Conservation (phyloP, 208 protist genomes). For the Trypanosoma mega region DNA sequence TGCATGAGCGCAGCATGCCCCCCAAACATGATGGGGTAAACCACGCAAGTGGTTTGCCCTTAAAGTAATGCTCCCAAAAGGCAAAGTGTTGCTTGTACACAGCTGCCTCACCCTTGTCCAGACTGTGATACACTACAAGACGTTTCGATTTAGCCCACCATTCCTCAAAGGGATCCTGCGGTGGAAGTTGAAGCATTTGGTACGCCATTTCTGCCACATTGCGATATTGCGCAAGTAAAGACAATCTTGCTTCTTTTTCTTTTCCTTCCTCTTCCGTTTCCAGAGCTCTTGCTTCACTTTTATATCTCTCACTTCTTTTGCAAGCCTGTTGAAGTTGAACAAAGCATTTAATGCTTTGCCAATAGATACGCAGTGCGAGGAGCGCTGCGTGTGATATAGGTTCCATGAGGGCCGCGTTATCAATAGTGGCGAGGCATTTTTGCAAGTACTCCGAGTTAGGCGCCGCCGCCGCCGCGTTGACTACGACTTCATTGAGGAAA, state of each 20-base stretch:
- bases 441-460: slow-evolving; percentile 20
- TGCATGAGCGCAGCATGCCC: slow-evolving; percentile 28
- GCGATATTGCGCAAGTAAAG: slow-evolving; percentile 15
- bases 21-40: slow-evolving; percentile 21
- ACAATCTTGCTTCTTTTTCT: neutral
- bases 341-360: slow-evolving; percentile 30
- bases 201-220: slow-evolving; percentile 16
- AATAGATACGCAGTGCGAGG: slow-evolving; percentile 26
- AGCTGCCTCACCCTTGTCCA: slow-evolving; percentile 26
- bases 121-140: slow-evolving; percentile 23
- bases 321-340: neutral
- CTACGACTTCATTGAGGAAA: slow-evolving; percentile 16
- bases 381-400: slow-evolving; percentile 1
- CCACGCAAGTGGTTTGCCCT: slow-evolving; percentile 18
- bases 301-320: neutral
- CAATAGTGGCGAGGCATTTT: slow-evolving; percentile 20
- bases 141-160: slow-evolving; percentile 31
- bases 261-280: neutral
- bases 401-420: neutral
- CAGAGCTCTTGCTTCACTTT: neutral
- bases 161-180: slow-evolving; percentile 16
- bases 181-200: slow-evolving; percentile 20
- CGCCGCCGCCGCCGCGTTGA: slow-evolving; percentile 27
- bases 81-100: slow-evolving; percentile 30
- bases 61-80: slow-evolving; percentile 17